phyloP scores from a whole-genome alignment of 2,329 filamentous ascomycete species.

The Aspergillus sp. region DNA sequence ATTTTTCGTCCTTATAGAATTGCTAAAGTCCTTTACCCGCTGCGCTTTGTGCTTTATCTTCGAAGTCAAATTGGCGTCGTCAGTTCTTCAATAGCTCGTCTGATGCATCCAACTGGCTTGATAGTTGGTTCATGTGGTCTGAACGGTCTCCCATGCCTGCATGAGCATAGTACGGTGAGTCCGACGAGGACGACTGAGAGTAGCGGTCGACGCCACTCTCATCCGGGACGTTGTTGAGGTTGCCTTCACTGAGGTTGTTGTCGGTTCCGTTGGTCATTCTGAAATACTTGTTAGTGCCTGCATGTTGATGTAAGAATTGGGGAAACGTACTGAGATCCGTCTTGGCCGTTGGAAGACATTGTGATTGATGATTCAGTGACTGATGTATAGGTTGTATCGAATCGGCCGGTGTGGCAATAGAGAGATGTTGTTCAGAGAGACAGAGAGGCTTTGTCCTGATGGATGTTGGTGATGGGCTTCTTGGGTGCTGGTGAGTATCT shows the following conservation, averaged over 20 bases:
- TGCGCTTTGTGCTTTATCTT: conserved; percentile 5
- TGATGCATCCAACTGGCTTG: conserved; percentile 35
- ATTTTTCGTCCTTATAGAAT: not conserved
- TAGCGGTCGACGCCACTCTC: conserved; percentile 33
- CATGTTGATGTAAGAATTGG: not conserved
- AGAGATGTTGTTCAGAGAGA: not conserved
- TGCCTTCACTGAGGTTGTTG: conserved; percentile 31
- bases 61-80: conserved; percentile 13
- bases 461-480: not conserved
- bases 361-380: not conserved
- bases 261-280: conserved; percentile 31
- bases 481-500: conserved; percentile 9
- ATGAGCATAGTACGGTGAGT: conserved; percentile 39
- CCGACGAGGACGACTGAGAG: conserved; percentile 31
- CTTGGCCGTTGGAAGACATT: conserved; percentile 25
- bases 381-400: not conserved
- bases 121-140: conserved; percentile 34
- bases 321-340: conserved; percentile 22
- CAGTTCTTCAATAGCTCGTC: conserved; percentile 34
- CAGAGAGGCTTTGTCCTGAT: not conserved
- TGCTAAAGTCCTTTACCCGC: conserved; percentile 4
- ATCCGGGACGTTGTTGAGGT: conserved; percentile 34
- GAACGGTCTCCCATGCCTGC: conserved; percentile 38
- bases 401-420: not conserved
- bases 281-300: conserved; percentile 4